Base-by-base conservation (phyloP, 345 rosid genomes). In the Excoecaria agallocha region DNA sequence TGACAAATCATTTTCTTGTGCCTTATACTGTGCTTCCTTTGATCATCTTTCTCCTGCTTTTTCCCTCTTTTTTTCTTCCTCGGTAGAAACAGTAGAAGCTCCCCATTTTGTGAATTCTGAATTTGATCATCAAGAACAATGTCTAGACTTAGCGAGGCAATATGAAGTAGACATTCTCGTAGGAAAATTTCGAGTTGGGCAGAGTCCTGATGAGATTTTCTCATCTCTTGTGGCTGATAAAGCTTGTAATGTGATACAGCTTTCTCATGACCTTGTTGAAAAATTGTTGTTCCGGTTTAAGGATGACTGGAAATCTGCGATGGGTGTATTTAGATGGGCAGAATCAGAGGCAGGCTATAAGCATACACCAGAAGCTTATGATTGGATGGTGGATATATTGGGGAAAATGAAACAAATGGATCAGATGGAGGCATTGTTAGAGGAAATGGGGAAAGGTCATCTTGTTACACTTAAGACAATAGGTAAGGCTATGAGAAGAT, bases 261-360 rank as follows among this genome's bases (percentile, higher is more conserved):
- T 88, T 73, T 86, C 91, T 54, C 82, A 75, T 22, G 69, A 56
- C 43, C 79, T 91, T 45, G 86, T 91, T 74, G 70, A 78, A 67
- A 80, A 80, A 82, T 74, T 91, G 80, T 88, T 93, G 15, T 71
- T 70, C 37, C 80, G 89, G 76, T 93, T 90, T 79, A 87, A 82
- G 84, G 90, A 91, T 73, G 95, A 93, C 59, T 91, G 98, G 97
- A 91, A 79, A 84, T 85, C 92, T 24, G 91, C 98, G 1, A 65
- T 90, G 77, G 96, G 88, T 62, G 83, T 89, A 22, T 85, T 90
- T 75, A 86, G 80, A 78, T 94, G 97, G 97, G 92, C 90, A 0
- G 89, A 75, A 54, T 78, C 86, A 56, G 75, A 85, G 43, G 68
- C 79, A 19, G 89, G 81, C 17, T 85, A 89, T 72, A 66, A 74